These are phyloP conservation scores for Vigna reflexopilosa DNA, from an alignment of 306 rosid species.

Conservation along the genomic window DNA sequence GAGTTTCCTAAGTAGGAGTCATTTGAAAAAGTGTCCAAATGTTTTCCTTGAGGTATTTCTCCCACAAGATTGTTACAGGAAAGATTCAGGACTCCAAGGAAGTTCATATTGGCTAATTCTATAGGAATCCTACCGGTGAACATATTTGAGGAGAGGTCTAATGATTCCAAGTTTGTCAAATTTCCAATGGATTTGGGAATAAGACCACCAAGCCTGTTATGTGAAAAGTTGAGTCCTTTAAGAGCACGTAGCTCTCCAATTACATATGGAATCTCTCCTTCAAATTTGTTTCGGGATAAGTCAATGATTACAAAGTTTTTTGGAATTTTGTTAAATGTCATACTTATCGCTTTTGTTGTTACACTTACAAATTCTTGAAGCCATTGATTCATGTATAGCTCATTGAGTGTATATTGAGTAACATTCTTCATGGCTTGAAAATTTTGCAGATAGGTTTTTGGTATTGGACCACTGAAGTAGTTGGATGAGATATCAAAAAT, in stretches of 20 bases:
- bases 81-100: conserved; percentile 38
- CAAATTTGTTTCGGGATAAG: conserved; percentile 44
- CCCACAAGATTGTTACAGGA: conserved; percentile 44
- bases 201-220: conserved; percentile 40
- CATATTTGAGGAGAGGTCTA: conserved; percentile 56
- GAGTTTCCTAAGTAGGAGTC: conserved; percentile 48
- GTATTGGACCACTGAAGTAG: conserved; percentile 47
- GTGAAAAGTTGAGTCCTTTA: conserved; percentile 45
- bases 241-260: conserved; percentile 44
- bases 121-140: conserved; percentile 24
- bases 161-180: conserved; percentile 42
- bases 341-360: background rate
- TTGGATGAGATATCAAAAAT: conserved; percentile 41
- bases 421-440: background rate
- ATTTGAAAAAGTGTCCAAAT: conserved; percentile 46
- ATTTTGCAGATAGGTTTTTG: conserved; percentile 15
- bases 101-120: conserved; percentile 22
- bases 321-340: background rate
- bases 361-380: background rate
- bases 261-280: conserved; percentile 47
- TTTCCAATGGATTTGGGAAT: conserved; percentile 46
- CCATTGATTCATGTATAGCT: no score
- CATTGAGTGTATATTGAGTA: background rate
- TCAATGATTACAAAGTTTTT: conserved; percentile 35
- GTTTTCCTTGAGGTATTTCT: conserved; percentile 49